A percentile compares a stretch with the other conserved stretches of the same genome.
Conservation (phyloP, 148 eudicot species). For the Silene uniflora region DNA sequence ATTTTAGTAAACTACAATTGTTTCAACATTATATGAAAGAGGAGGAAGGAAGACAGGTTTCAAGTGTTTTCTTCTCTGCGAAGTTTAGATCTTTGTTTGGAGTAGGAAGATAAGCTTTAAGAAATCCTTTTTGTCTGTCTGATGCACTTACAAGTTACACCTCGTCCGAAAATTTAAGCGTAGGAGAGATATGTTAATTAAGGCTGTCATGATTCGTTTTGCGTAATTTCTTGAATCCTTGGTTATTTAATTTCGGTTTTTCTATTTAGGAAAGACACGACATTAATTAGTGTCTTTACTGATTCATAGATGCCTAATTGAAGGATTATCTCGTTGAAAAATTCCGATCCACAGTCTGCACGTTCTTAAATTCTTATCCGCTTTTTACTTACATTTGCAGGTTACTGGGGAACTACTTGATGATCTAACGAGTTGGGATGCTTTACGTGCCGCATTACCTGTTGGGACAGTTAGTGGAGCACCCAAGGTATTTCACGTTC, state of each 20-base stretch:
- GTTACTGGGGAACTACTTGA: slow-evolving; percentile 88
- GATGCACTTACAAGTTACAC: too few species aligned
- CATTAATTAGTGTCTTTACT: background rate
- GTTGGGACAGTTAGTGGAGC: slow-evolving; percentile 99
- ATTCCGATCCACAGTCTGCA: background rate
- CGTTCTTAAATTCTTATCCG: background rate
- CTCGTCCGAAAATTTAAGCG: too few species aligned
- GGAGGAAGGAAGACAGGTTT: too few species aligned
- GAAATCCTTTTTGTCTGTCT: too few species aligned
- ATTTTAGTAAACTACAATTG: too few species aligned
- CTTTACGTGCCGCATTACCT: slow-evolving; percentile 91
- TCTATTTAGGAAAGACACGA: background rate
- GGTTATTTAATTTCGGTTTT: background rate
- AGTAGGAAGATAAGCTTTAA: too few species aligned
- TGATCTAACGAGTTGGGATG: slow-evolving; percentile 84
- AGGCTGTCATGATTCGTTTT: background rate
- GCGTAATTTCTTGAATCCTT: background rate
- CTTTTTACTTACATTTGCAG: slow-evolving; percentile 39
- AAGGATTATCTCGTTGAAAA: background rate
- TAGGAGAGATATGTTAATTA: background rate
- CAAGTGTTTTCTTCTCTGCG: too few species aligned
- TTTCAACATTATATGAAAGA: too few species aligned
- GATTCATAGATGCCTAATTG: background rate
- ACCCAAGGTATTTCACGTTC: slow-evolving; percentile 60
- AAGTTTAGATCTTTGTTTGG: too few species aligned